Conservation (phyloP, 371 early-diverging fungal genomes). For the Enterospora canceri region DNA sequence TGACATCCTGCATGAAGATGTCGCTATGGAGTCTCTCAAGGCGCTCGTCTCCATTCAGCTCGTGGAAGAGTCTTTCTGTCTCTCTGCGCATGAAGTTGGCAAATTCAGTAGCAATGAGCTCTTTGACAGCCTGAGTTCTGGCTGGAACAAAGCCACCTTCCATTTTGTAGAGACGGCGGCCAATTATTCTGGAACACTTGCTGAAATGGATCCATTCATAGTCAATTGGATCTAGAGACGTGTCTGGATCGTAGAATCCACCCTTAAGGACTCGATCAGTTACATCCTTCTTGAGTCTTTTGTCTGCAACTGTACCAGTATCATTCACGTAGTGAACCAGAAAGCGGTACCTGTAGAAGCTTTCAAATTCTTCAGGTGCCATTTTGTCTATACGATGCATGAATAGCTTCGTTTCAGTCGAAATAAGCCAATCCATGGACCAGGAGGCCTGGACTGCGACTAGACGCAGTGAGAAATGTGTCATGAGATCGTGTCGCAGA, state of each 20-base stretch:
- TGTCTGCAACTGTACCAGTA: constrained; percentile 9
- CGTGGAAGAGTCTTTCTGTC: constrained; percentile 6
- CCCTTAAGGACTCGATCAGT: background rate
- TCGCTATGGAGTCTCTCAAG: constrained; percentile 14
- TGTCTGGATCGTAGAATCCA: background rate
- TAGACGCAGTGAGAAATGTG: constrained; percentile 35
- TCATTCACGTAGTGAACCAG: constrained; percentile 16
- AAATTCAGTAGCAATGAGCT: constrained; percentile 36
- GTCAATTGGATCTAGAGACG: background rate
- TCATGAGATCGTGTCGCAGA: constrained; percentile 22
- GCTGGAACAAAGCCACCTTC: constrained; percentile 28
- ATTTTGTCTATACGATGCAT: constrained; percentile 16
- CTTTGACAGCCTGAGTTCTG: constrained; percentile 12
- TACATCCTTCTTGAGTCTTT: constrained; percentile 1
- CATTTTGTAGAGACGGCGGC: constrained; percentile 17
- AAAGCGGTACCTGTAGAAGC: constrained; percentile 36
- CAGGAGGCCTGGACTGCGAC: constrained; percentile 26
- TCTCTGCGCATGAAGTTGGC: constrained; percentile 1
- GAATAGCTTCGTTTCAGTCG: constrained; percentile 45
- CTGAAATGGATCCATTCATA: constrained; percentile 43
- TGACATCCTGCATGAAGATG: constrained; percentile 14
- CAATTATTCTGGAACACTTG: constrained; percentile 29
- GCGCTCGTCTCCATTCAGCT: constrained; percentile 39
- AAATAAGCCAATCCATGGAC: constrained; percentile 46
- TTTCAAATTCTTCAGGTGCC: background rate